A percentile compares a stretch with the other conserved stretches of the same genome.
These are phyloP conservation scores for Geosiphon pyriformis DNA, from an alignment of 192 early-diverging fungal genomes.

Conservation along the genomic window DNA sequence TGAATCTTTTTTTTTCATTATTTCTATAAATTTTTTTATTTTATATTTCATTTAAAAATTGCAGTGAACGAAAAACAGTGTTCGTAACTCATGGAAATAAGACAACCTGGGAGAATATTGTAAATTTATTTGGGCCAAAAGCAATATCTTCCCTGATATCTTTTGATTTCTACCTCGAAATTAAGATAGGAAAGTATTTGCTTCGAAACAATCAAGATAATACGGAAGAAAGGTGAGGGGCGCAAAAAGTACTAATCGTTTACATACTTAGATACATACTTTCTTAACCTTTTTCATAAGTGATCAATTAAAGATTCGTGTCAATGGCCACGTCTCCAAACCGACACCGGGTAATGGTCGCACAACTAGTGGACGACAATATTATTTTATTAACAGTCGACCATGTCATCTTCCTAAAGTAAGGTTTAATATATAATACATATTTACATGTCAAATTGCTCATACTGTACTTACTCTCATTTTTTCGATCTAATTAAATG, in stretches of 20 bases:
- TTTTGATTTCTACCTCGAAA: slow-evolving; percentile 38
- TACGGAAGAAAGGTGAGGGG: slow-evolving; percentile 1
- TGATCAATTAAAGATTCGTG: slow-evolving; percentile 18
- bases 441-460: neutral
- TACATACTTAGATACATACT: no score
- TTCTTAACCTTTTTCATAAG: no score
- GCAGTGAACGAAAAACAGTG: slow-evolving; percentile 42
- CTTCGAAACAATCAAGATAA: neutral
- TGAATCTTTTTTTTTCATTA: neutral
- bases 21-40: neutral
- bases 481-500: neutral
- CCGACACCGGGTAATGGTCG: slow-evolving; percentile 65
- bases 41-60: neutral
- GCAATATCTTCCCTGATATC: slow-evolving; percentile 38
- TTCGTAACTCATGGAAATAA: slow-evolving; percentile 60
- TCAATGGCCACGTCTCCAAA: slow-evolving; percentile 54
- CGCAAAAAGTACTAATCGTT: no score
- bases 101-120: slow-evolving; percentile 59
- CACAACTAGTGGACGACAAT: slow-evolving; percentile 77
- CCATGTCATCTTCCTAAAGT: slow-evolving; percentile 83
- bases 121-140: slow-evolving; percentile 73
- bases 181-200: slow-evolving; percentile 14
- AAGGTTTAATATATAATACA: slow-evolving; percentile 1
- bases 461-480: slow-evolving; percentile 1
- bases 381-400: slow-evolving; percentile 81